A percentile compares a stretch with the other conserved stretches of the same genome.
Conservation (phyloP, 2,329 filamentous ascomycete species). For the Penicillium janthinellum region DNA sequence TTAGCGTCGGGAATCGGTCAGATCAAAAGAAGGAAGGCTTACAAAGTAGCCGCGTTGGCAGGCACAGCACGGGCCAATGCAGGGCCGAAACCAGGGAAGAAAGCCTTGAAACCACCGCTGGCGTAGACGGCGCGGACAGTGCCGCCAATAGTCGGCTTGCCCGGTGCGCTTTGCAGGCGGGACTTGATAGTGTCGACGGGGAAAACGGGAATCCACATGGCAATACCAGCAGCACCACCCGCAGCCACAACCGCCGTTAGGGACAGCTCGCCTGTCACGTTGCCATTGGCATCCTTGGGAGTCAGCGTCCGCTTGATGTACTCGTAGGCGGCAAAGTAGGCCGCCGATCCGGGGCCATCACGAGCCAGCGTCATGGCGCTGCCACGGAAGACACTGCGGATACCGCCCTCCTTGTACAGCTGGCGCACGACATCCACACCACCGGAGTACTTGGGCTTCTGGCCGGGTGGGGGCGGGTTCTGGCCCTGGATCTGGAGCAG, state of each 20-base stretch:
- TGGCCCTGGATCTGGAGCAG: constrained; percentile 97
- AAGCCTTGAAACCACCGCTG: constrained; percentile 81
- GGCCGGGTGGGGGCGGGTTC: constrained; percentile 77
- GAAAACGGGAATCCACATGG: constrained; percentile 99
- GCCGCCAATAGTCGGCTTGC: constrained; percentile 75
- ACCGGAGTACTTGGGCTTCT: constrained; percentile 89
- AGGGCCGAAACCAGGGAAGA: constrained; percentile 95
- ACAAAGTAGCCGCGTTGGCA: constrained; percentile 93
- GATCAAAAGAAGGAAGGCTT: constrained; percentile 25
- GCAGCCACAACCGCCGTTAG: constrained; percentile 81
- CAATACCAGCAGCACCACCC: constrained; percentile 86
- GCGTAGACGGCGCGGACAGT: constrained; percentile 82
- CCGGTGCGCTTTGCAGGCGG: constrained; percentile 85
- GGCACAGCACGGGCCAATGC: constrained; percentile 91
- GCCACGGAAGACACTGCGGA: constrained; percentile 90
- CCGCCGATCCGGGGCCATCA: constrained; percentile 88
- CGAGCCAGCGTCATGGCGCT: constrained; percentile 87
- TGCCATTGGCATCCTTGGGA: constrained; percentile 75
- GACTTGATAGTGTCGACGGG: constrained; percentile 97
- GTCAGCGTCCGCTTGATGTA: constrained; percentile 87
- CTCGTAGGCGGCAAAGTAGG: constrained; percentile 98
- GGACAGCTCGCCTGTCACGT: constrained; percentile 74
- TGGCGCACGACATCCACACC: constrained; percentile 89
- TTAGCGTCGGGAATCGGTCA: constrained; percentile 12
- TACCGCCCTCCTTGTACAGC: constrained; percentile 85